Evolutionary conservation across 495 filamentous ascomycete species (phyloP).

Genomic region (Elasticomyces elasticus): DNA sequence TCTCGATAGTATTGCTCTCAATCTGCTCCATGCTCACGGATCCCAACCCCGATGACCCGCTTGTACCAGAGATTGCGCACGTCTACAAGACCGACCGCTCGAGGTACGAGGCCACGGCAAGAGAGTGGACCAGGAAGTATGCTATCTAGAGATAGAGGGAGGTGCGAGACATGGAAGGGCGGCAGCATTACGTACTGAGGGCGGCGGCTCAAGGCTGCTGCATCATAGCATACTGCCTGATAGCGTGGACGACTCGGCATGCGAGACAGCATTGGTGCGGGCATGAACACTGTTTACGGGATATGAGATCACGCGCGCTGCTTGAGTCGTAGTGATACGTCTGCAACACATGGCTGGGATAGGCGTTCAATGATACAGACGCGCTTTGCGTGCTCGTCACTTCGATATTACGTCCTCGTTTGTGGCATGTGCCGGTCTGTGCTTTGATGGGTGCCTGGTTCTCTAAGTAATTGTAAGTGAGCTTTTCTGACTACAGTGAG

Average conservation of each 20-base stretch:
- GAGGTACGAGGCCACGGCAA: conserved; percentile 89
- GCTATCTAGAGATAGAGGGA: conserved; percentile 53
- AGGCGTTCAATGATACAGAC: neutral
- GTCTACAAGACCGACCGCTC: conserved; percentile 98
- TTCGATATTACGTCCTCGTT: neutral
- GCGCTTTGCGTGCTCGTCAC: neutral
- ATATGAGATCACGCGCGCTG: conserved; percentile 1
- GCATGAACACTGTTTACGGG: conserved; percentile 8
- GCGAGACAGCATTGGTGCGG: neutral
- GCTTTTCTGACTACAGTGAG: neutral
- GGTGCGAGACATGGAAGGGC: neutral
- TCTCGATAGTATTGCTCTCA: conserved; percentile 69
- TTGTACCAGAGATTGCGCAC: conserved; percentile 96
- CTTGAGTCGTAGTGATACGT: neutral
- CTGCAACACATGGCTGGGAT: neutral
- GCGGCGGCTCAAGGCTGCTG: neutral
- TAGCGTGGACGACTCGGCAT: neutral
- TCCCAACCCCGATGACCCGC: conserved; percentile 95
- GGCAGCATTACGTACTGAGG: neutral
- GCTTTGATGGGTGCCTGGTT: no score
- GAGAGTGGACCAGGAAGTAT: conserved; percentile 99
- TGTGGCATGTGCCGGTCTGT: neutral
- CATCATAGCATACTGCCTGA: neutral
- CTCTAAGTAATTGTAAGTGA: no score
- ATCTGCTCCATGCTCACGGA: conserved; percentile 99